Evolutionary conservation across 495 filamentous ascomycete genomes (phyloP), one percentile per base, ranked within the genome.

Genomic region (Penicillium manginii): DNA sequence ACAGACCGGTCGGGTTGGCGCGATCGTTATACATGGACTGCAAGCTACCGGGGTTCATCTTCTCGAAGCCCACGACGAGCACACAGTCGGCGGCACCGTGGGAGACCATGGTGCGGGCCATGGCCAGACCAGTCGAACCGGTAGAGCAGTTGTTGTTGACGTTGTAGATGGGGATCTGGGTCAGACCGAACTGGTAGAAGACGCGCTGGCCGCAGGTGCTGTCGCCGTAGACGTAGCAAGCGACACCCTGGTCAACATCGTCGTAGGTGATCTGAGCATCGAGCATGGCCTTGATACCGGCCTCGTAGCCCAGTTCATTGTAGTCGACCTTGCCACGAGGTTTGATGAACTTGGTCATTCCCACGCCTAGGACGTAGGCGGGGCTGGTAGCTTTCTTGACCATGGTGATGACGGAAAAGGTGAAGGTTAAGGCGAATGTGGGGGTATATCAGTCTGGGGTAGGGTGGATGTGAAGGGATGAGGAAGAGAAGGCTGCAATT

Each of bases 291-390:
- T 98, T 98, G 69, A 96, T 83, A 58, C 92, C 93, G 4, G 94
- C 93, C 78, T 97, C 93, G 72, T 92, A 97, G 53, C 94, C 94
- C 7, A 97, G 84, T 71, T 96, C 75, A 70, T 78, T 68, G 57
- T 78, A 76, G 57, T 80, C 75, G 54, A 81, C 90, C 74, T 94
- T 93, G 68, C 92, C 92, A 21, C 93, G 84, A 3, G 94, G 94
- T 81, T 98, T 98, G 83, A 97, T 91, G 83, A 98, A 98, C 75
- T 96, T 96, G 77, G 94, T 98, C 88, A 98, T 93, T 73, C 93
- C 93, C 63, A 98, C 93, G 77, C 93, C 93, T 33, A 98, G 85
- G 70, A 98, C 91, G 79, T 97, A 98, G 80, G 83, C 83, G 59
- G 83, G 84, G 35, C 73, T 70, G 29, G 70, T 63, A 71, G 73